Conservation (phyloP, 2,329 filamentous ascomycete species). For the Zymoseptoria tritici region DNA sequence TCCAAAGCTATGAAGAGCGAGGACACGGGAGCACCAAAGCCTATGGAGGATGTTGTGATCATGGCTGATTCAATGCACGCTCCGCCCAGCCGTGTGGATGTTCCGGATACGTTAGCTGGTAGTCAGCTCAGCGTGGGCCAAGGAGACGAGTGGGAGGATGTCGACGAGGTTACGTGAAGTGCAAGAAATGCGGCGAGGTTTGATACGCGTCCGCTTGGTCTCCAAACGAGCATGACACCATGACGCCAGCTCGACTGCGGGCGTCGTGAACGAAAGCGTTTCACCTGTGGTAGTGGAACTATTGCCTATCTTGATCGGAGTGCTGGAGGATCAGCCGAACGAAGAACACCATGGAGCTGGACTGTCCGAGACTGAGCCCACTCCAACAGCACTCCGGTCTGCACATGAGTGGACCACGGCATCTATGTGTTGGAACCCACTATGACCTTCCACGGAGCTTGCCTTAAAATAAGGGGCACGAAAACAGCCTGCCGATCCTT, state of each 20-base stretch:
- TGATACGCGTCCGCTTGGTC: not conserved
- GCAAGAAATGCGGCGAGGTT: not conserved
- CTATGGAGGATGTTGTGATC: constrained; percentile 9
- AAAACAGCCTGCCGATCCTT: too few relatives aligned
- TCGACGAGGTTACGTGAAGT: not conserved
- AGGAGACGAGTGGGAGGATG: not conserved
- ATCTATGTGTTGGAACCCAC: too few relatives aligned
- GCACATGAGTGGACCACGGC: too few relatives aligned
- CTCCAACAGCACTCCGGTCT: too few relatives aligned
- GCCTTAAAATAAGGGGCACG: too few relatives aligned
- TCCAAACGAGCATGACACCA: not conserved
- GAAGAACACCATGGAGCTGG: not conserved
- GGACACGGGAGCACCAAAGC: constrained; percentile 1
- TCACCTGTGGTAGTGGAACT: not conserved
- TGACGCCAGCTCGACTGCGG: not conserved
- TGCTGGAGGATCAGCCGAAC: not conserved
- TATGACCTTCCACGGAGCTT: too few relatives aligned
- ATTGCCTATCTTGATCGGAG: not conserved
- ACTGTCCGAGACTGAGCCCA: too few relatives aligned
- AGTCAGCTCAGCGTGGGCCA: not conserved
- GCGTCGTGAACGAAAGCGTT: not conserved
- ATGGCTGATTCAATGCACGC: constrained; percentile 8
- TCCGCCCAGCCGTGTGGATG: constrained; percentile 3
- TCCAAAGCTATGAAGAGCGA: constrained; percentile 6
- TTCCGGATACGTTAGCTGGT: not conserved